Base-by-base conservation (phyloP, 768 basidiomycete genomes). In the Goffeauzyma gilvescens region DNA sequence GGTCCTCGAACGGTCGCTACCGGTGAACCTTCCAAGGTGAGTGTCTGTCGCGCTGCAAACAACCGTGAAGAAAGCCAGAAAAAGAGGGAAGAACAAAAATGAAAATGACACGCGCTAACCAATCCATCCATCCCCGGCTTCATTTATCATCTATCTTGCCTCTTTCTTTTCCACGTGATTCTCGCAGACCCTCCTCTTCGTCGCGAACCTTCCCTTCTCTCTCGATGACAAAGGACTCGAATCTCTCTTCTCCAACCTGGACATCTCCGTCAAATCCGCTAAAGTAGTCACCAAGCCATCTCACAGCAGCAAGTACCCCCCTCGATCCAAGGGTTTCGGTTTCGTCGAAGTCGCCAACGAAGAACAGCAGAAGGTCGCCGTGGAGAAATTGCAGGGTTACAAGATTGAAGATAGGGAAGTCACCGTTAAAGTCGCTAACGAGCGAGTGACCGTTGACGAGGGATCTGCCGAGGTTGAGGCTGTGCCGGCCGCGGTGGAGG, bases 141-240 rank as follows among this genome's bases (percentile, higher is more conserved):
- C 23, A 2, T n/a, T n/a, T 21, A 5, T n/a, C 32, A 7, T 15
- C 4, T 20, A 23, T 15, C 26, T 23, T 23, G 10, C 25, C 14
- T 6, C 24, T 5, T 20, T 32, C 13, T 6, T 14, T 23, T 13
- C 20, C 25, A 21, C 27, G 31, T 48, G 22, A 48, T 25, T 10
- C 22, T 42, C 26, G 41, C 28, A 62, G 58, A 60, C 51, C 45
- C 51, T 83, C 68, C 71, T 95, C 52, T 95, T 95, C 57, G 87
- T 95, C 54, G 90, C 89, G 68, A 96, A 96, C 70, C 84, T 96
- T 48, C 84, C 86, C 33, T 96, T 95, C 75, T 77, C 68, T 63
- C 75, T 95, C 50, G 82, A 84, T 45, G 89, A 96, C 59, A 79
- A 70, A 23, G 78, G 72, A 41, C 77, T 98, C 51, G 60, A 72